Base-by-base conservation (phyloP, 2,329 filamentous ascomycete genomes). In the Penicillium freii region DNA sequence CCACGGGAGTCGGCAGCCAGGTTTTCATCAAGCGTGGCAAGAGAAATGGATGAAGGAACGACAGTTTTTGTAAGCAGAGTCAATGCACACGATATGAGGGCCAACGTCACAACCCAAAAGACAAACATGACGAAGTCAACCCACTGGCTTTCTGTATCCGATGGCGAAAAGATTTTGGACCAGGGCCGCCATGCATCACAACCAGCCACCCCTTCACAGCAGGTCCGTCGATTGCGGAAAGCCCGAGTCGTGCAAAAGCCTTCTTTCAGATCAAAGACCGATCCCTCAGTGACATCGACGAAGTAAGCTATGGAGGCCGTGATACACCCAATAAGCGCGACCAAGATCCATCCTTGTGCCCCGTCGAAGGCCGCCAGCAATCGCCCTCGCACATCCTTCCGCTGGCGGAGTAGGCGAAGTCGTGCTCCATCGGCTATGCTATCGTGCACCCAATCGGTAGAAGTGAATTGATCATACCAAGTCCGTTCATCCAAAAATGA, bases 401-500 rank as follows among this genome's bases (percentile, higher is more conserved):
- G 83, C 67, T 84, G 87, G 49, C 91, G 86, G 39, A 99, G 81
- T 52, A 87, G 87, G 73, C 95, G 94, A 49, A 95, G 86, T 27
- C 94, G 89, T 67, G 92, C 91, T 10, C 92, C 91, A 75, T 97
- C 94, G 68, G 92, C 91, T 65, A 99, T 97, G 73, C 89, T 92
- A 75, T 99, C 94, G 72, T 96, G 93, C 0, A 99, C 92, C 94
- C 94, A 99, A 74, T 99, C 93, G 54, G 91, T 97, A 7, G 91
- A 96, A 6, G 92, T 96, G 70, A 96, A 96, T 75, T 99, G 94
- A 78, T 99, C 94, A 76, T 97, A 97, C 94, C 94, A 97, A 10
- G 95, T 89, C 59, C 94, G 87, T 65, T 97, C 92, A 69, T 97
- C 90, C 50, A 87, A 80, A 66, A 86, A 87, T 10, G 89, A 76